Evolutionary conservation across 139 green algal species (phyloP).

Genomic region (Chara braunii): DNA sequence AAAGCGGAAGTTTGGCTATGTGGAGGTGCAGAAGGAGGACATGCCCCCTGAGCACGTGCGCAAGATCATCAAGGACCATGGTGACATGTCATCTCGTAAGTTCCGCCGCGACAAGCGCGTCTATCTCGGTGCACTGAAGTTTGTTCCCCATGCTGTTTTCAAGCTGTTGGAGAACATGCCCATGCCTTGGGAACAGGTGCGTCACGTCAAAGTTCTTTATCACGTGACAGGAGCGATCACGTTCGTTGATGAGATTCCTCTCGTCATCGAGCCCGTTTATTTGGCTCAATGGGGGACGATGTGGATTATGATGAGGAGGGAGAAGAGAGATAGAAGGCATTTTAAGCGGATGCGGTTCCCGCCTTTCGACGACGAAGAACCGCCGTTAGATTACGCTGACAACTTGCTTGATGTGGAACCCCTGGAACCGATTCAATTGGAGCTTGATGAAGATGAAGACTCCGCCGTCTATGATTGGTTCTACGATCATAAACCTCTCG

Average conservation of each 20-base stretch:
- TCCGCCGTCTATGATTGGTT: constrained; percentile 79
- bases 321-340: constrained; percentile 97
- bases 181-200: constrained; percentile 98
- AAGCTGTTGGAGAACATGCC: constrained; percentile 99
- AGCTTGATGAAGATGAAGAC: constrained; percentile 95
- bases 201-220: constrained; percentile 92
- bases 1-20: constrained; percentile 84
- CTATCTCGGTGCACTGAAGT: constrained; percentile 98
- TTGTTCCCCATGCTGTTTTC: constrained; percentile 96
- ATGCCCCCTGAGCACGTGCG: constrained; percentile 97
- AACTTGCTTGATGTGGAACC: constrained; percentile 96
- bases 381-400: constrained; percentile 95
- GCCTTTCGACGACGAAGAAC: constrained; percentile 99
- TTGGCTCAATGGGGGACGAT: constrained; percentile 95
- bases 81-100: constrained; percentile 95
- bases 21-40: constrained; percentile 88
- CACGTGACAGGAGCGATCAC: constrained; percentile 98
- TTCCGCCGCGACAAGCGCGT: constrained; percentile 97
- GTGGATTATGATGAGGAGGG: constrained; percentile 99
- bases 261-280: constrained; percentile 96
- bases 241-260: constrained; percentile 95
- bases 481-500: constrained; percentile 89
- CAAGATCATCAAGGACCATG: constrained; percentile 96
- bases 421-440: constrained; percentile 92
- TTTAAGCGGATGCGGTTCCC: constrained; percentile 99